phyloP scores from a whole-genome alignment of 2,329 filamentous ascomycete species.

The Rhynchosporium graminicola region DNA sequence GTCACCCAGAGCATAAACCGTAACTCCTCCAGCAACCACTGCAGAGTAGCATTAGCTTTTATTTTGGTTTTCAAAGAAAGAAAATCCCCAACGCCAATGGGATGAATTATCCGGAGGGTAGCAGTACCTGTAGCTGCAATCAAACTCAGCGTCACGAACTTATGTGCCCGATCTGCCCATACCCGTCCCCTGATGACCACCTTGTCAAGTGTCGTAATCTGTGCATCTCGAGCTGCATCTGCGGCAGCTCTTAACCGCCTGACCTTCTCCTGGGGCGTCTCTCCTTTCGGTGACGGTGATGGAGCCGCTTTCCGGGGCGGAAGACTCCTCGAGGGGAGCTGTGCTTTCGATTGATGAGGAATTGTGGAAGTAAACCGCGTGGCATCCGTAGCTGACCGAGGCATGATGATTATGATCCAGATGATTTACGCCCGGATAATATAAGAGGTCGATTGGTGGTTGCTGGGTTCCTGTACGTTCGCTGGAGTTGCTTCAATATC shows the following conservation, averaged over 20 bases:
- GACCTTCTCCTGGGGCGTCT: constrained; percentile 43
- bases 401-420: constrained; percentile 38
- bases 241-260: constrained; percentile 41
- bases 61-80: not conserved
- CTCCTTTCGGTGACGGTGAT: constrained; percentile 34
- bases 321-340: constrained; percentile 22
- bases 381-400: constrained; percentile 75
- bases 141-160: constrained; percentile 40
- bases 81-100: not conserved
- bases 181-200: constrained; percentile 38
- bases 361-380: constrained; percentile 75
- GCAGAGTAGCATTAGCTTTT: constrained; percentile 25
- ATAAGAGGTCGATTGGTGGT: constrained; percentile 12
- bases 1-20: constrained; percentile 64
- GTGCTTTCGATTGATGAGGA: constrained; percentile 54
- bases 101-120: not conserved
- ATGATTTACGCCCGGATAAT: not conserved
- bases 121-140: constrained; percentile 41
- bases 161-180: constrained; percentile 43
- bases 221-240: constrained; percentile 37
- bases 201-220: constrained; percentile 39
- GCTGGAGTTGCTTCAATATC: constrained; percentile 18
- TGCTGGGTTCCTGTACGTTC: constrained; percentile 30
- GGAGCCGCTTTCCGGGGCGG: constrained; percentile 28
- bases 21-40: constrained; percentile 61